Base-by-base conservation (phyloP, 2,329 filamentous ascomycete genomes). In the Neoarthrinium moseri region DNA sequence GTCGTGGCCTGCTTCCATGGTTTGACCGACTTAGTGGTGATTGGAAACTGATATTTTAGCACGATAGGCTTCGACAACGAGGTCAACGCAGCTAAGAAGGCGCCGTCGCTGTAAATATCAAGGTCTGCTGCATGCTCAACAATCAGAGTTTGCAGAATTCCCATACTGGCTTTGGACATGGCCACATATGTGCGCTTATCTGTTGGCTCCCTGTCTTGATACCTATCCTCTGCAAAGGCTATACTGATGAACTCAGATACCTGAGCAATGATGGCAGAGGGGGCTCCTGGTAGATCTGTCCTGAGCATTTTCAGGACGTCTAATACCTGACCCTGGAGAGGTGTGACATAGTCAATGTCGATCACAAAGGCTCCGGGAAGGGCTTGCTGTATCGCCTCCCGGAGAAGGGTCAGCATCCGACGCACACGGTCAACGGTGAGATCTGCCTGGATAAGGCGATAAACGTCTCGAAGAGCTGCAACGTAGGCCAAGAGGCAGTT, bases 401-500 rank as follows among this genome's bases (percentile, higher is more conserved):
- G 79, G 24, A 96, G 71, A 37, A 95, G 80, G 3, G 71, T 71
- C 2, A 95, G 74, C 64, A 95, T 86, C n/a, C 75, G 77, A 32
- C 76, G 71, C 7, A 91, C 80, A 37, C 80, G 77, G 3, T 82
- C 74, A 1, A 80, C 70, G 8, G 78, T 77, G 17, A 96, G 70
- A 13, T 81, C 77, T 6, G 74, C 68, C 47, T 85, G 77, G 38
- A 90, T 81, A 5, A 96, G 77, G 1, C 82, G 79, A 59, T 96
- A 95, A 1, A 97, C 76, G 55, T 94, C 85, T 46, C 83, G 74
- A 32, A 94, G 79, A 2, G 87, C 78, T 18, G 84, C 78, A 1
- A 94, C 80, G 68, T 96, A 96, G n/a, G 91, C 87, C 23, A 89
- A 71, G n/a, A 92, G 78, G 10, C 89, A 91, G 46, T 85, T 84